These are phyloP conservation scores for Pisolithus orientalis DNA, from an alignment of 768 basidiomycete genomes.

Conservation along the genomic window DNA sequence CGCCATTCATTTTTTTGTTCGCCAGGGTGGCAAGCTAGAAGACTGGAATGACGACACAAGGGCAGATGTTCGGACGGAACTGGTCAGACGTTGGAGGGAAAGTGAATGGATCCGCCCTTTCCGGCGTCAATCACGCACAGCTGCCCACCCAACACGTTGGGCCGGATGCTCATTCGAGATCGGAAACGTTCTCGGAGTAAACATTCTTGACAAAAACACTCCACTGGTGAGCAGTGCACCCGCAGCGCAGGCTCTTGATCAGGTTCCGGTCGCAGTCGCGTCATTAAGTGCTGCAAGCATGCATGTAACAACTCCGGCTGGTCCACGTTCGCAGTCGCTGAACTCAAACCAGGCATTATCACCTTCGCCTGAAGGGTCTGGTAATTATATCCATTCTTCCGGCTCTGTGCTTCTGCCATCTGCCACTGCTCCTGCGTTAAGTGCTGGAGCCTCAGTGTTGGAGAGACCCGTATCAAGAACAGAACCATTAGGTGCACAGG, in stretches of 20 bases:
- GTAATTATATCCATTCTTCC: slow-evolving; percentile 13
- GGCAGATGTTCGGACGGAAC: slow-evolving; percentile 44
- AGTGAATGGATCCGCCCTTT: slow-evolving; percentile 58
- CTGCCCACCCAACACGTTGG: slow-evolving; percentile 38
- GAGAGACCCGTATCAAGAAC: slow-evolving; percentile 21
- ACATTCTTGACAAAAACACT: slow-evolving; percentile 36
- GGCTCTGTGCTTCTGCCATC: slow-evolving; percentile 16
- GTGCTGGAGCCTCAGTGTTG: slow-evolving; percentile 5
- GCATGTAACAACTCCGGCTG: slow-evolving; percentile 16
- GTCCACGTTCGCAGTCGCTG: neutral
- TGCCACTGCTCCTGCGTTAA: slow-evolving; percentile 7
- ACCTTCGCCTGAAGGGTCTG: slow-evolving; percentile 10
- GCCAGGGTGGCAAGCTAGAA: slow-evolving; percentile 55
- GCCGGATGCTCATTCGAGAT: slow-evolving; percentile 74
- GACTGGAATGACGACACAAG: slow-evolving; percentile 61
- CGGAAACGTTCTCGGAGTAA: slow-evolving; percentile 68
- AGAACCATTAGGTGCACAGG: slow-evolving; percentile 4
- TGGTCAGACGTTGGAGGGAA: slow-evolving; percentile 55
- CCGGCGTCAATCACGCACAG: slow-evolving; percentile 17
- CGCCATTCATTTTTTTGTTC: slow-evolving; percentile 59
- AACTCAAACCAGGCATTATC: slow-evolving; percentile 1
- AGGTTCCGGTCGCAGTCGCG: slow-evolving; percentile 16
- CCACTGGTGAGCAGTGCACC: slow-evolving; percentile 2
- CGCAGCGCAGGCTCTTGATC: slow-evolving; percentile 4
- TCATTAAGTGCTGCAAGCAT: slow-evolving; percentile 15